Evolutionary conservation across 2,329 filamentous ascomycete genomes (phyloP), one percentile per base, ranked within the genome.

Genomic region (Fusarium clavum): DNA sequence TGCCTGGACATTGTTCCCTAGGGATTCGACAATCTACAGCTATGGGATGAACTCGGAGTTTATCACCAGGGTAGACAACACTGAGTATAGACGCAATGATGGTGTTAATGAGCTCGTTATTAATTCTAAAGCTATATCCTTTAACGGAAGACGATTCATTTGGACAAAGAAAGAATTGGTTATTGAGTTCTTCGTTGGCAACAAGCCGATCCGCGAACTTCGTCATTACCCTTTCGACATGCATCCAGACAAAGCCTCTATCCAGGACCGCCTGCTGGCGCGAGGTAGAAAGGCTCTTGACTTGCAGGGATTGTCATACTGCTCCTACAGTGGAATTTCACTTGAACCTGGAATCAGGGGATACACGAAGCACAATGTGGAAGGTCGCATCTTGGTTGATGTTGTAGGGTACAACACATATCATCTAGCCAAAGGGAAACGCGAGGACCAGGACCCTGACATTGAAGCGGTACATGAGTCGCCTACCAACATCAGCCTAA

Each of bases 1-100:
- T 1, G 81, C 80, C 24, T 86, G 84, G 84, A 80, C 82, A 1
- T 79, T 81, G 41, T 85, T 84, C 70, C 81, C 83, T 11, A 77
- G 76, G 13, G 76, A 76, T 22, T 79, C 79, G 1, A 77, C 79
- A 30, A 71, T 83, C 44, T 82, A 83, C 68, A 80, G 76, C 61
- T 79, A 75, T 59, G 78, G 76, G 14, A 65, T 77, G 45, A 81
- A 83, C 69, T 78, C 80, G 29, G 82, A 84, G 66, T 76, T 81
- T 38, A 76, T 85, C 14, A 79, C 75, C 73, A 81, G 79, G 53
- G 81, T 83, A 3, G 72, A 78, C 9, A 73, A 75, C 32, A 79
- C 80, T 4, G 41, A 67, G 18, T 82, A 83, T 52, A 57, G 70
- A 2, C 61, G 51, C 44, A 56, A 70, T 3, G 41, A 54, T 5